Evolutionary conservation across 352 stramenopile genomes (phyloP), one percentile per base, ranked within the genome.

Genomic region (Globisporangium apiculatum): DNA sequence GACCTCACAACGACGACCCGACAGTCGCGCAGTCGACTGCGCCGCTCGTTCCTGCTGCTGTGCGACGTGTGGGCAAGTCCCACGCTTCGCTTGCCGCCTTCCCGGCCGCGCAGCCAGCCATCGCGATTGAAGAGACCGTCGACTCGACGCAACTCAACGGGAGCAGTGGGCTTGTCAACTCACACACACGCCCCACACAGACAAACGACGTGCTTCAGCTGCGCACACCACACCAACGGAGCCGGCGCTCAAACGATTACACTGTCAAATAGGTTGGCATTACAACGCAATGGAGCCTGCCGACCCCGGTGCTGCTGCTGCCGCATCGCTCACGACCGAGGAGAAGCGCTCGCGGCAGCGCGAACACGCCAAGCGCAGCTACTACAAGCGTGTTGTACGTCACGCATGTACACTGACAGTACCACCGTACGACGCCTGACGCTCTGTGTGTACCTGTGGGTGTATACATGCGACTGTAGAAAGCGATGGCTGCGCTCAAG

Each of bases 311-410:
- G 24, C 24, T 31, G 24, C 24, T 31, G 24, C 24, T 31, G 24
- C 24, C 24, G 24, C 24, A 31, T 31, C 24, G 24, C 24, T 31
- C 4, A 31, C 46, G 15, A 14, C 17, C 11, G 51, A 64, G 12
- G 3, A 42, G 7, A 54, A 53, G 51, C 58, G 58, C 18, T 5
- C 53, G 51, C 50, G 58, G 1, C 58, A 64, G 52, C 76, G 80
- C 5, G 66, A 85, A 46, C 70, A 83, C 45, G 80, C 82, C 64
- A 86, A 87, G 64, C 73, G 76, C 8, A 76, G 79, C 52, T 90
- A 90, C 77, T 86, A 90, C 71, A 82, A 83, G 66, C 86, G 87
- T 41, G 66, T 79, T 50, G 80, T 90, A 67, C 60, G 75, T 71
- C 2, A 18, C 18, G 18, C 18, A 14, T 17, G 18, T 15, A 0